Evolutionary conservation across 2,329 filamentous ascomycete species (phyloP).

Genomic region (Beauveria sp.): DNA sequence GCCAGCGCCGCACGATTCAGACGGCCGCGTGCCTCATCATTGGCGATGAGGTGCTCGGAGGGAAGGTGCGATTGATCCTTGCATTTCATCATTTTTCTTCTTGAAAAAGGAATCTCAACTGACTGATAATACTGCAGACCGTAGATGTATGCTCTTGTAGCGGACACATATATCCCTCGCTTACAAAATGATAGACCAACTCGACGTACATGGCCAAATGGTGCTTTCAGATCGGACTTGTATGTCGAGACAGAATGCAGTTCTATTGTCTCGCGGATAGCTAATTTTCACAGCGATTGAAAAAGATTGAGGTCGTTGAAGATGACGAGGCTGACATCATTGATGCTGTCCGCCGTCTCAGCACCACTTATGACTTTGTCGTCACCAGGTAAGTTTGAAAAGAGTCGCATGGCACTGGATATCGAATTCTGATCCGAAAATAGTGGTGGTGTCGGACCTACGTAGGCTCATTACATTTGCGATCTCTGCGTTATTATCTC

Average conservation of each 20-base stretch:
- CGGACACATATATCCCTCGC: slow-evolving; percentile 12
- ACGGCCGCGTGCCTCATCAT: slow-evolving; percentile 92
- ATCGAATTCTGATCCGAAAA: background rate
- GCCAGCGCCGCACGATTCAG: slow-evolving; percentile 62
- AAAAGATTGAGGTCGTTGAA: slow-evolving; percentile 84
- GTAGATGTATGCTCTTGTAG: slow-evolving; percentile 31
- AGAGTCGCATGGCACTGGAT: background rate
- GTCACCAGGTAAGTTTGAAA: slow-evolving; percentile 58
- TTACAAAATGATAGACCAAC: slow-evolving; percentile 43
- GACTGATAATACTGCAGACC: slow-evolving; percentile 19
- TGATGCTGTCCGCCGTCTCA: slow-evolving; percentile 83
- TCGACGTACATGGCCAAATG: slow-evolving; percentile 57
- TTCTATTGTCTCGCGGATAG: background rate
- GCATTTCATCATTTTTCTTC: background rate
- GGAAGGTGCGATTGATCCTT: slow-evolving; percentile 54
- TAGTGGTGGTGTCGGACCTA: slow-evolving; percentile 88
- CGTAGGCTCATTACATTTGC: slow-evolving; percentile 45
- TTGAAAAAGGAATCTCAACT: background rate
- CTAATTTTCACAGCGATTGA: slow-evolving; percentile 50
- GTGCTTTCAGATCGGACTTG: slow-evolving; percentile 24
- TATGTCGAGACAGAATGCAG: background rate
- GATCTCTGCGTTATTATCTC: background rate
- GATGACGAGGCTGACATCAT: slow-evolving; percentile 88
- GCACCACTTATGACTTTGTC: slow-evolving; percentile 82
- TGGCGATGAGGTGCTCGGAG: slow-evolving; percentile 91